Conservation (phyloP, 768 basidiomycete species). For the Lentinula sp. region DNA sequence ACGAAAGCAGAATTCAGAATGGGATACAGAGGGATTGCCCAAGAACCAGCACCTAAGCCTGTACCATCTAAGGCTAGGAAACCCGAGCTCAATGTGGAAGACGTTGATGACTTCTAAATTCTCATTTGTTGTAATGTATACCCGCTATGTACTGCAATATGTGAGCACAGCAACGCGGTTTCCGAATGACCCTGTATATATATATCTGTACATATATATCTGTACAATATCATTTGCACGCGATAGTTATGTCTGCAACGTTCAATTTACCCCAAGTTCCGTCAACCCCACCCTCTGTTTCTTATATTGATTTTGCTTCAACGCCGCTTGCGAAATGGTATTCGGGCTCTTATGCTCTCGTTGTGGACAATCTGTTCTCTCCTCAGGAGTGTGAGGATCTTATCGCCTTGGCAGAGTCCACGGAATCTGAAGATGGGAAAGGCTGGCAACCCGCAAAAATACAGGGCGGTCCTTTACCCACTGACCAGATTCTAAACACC, state of each 20-base stretch:
- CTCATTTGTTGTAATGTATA: no score
- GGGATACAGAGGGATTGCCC: conserved; percentile 1
- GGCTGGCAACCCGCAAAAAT: conserved; percentile 34
- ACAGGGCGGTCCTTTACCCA: conserved; percentile 13
- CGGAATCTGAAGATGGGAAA: conserved; percentile 22
- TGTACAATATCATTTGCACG: neutral
- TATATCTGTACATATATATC: neutral
- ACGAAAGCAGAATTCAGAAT: neutral
- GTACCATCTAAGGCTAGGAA: neutral
- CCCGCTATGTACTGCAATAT: no score
- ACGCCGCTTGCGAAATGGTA: conserved; percentile 29
- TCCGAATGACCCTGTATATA: neutral
- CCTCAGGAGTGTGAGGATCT: conserved; percentile 33
- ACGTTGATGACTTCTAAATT: neutral
- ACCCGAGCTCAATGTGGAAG: conserved; percentile 10
- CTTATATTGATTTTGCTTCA: conserved; percentile 29
- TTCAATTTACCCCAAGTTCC: neutral
- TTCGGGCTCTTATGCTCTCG: conserved; percentile 30
- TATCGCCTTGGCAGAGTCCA: conserved; percentile 28
- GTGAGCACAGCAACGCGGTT: neutral
- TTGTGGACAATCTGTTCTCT: conserved; percentile 36
- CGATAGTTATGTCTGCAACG: neutral
- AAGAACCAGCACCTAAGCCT: conserved; percentile 9
- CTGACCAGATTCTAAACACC: conserved; percentile 25
- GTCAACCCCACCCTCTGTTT: neutral